Evolutionary conservation across 73 alveolate species (phyloP).

Genomic region (Tetrahymena borealis): DNA sequence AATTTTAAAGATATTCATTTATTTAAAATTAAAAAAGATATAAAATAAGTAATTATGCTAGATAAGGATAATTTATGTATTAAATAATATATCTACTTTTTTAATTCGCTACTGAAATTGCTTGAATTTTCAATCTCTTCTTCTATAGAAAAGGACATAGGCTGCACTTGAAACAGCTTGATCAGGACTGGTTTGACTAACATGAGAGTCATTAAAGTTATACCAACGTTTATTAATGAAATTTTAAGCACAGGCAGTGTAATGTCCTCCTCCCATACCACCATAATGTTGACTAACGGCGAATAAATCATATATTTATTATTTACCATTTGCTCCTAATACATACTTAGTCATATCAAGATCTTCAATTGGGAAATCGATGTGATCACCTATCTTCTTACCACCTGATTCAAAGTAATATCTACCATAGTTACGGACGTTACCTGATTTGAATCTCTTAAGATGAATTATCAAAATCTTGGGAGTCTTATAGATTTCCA

Average conservation of each 20-base stretch:
- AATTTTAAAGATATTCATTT: no score
- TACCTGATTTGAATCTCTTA: constrained; percentile 76
- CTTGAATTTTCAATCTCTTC: constrained; percentile 48
- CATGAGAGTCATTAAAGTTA: constrained; percentile 65
- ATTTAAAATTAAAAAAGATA: no score
- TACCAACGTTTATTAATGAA: constrained; percentile 41
- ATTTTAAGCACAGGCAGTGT: constrained; percentile 85
- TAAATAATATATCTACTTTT: background rate
- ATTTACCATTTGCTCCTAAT: constrained; percentile 27
- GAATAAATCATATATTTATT: constrained; percentile 59
- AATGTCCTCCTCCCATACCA: constrained; percentile 89
- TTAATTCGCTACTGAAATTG: background rate
- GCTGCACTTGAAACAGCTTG: constrained; percentile 62
- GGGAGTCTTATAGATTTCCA: constrained; percentile 82
- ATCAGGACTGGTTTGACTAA: constrained; percentile 29
- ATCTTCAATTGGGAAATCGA: constrained; percentile 56
- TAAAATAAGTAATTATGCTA: no score
- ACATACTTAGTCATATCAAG: constrained; percentile 51
- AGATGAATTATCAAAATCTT: constrained; percentile 67
- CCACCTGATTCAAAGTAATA: constrained; percentile 13
- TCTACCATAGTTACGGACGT: constrained; percentile 18
- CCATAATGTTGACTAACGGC: constrained; percentile 92
- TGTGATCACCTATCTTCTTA: constrained; percentile 40
- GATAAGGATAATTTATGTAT: no score
- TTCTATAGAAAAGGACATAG: constrained; percentile 70